Conservation (phyloP, 192 early-diverging fungal genomes). For the Entomortierella lignicola region DNA sequence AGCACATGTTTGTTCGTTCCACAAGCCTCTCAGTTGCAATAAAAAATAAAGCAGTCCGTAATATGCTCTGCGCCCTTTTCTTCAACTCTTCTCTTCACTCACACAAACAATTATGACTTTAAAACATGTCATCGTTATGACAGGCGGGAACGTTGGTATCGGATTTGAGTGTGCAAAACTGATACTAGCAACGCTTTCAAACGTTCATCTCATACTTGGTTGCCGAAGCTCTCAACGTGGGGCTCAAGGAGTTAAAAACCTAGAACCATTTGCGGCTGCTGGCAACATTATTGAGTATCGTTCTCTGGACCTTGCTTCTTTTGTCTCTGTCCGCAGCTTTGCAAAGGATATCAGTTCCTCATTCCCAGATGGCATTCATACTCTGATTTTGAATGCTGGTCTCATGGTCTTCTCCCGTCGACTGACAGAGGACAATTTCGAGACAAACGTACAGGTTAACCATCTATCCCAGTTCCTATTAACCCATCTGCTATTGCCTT, state of each 20-base stretch:
- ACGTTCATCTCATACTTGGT: slow-evolving; percentile 34
- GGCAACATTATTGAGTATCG: slow-evolving; percentile 20
- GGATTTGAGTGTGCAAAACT: slow-evolving; percentile 39
- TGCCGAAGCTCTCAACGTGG: slow-evolving; percentile 21
- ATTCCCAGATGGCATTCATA: slow-evolving; percentile 29
- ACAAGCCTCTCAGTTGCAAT: not conserved
- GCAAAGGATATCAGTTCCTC: slow-evolving; percentile 30
- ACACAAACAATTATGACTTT: not conserved
- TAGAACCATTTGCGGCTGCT: slow-evolving; percentile 7
- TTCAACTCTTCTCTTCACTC: not conserved
- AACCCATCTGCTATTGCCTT: slow-evolving; percentile 29
- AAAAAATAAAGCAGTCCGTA: not conserved
- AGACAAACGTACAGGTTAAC: slow-evolving; percentile 53
- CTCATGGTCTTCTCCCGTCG: slow-evolving; percentile 21
- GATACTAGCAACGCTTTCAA: slow-evolving; percentile 9
- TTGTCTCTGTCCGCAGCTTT: slow-evolving; percentile 46
- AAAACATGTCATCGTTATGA: slow-evolving; percentile 35
- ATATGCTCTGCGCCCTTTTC: too few species aligned
- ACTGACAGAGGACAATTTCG: slow-evolving; percentile 48
- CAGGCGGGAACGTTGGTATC: slow-evolving; percentile 56
- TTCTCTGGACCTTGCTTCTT: slow-evolving; percentile 47
- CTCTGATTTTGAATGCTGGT: slow-evolving; percentile 43
- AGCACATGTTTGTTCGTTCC: not conserved
- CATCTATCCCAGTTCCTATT: slow-evolving; percentile 54
- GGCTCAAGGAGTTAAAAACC: slow-evolving; percentile 17